phyloP scores from a whole-genome alignment of 768 basidiomycete species.

The Ramaria sp. region DNA sequence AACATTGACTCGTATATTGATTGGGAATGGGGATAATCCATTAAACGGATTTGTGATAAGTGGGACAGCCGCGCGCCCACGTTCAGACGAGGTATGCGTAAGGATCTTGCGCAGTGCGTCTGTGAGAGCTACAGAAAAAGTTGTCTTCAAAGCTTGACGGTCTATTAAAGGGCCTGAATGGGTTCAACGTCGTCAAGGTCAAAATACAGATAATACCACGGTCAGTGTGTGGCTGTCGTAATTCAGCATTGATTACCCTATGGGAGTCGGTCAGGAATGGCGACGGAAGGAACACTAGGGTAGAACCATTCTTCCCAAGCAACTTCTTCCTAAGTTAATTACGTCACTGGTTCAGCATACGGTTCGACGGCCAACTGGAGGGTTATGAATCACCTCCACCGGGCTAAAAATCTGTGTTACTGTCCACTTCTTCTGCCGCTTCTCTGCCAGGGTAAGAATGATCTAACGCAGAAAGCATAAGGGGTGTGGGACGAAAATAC shows the following conservation, averaged over 20 bases:
- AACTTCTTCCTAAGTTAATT: constrained; percentile 50
- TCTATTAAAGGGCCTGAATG: constrained; percentile 25
- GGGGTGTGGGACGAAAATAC: background rate
- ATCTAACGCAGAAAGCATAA: constrained; percentile 34
- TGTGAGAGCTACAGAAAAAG: constrained; percentile 50
- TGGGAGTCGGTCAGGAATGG: background rate
- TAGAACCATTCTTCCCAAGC: constrained; percentile 80
- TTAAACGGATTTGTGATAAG: constrained; percentile 59
- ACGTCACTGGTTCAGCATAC: background rate
- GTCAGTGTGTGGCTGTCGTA: constrained; percentile 60
- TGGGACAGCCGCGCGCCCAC: constrained; percentile 64
- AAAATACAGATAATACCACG: constrained; percentile 30
- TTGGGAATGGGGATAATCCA: constrained; percentile 74
- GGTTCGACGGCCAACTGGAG: background rate
- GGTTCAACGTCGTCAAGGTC: constrained; percentile 7
- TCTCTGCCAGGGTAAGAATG: constrained; percentile 65
- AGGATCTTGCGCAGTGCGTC: constrained; percentile 64
- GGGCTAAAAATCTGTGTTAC: constrained; percentile 6
- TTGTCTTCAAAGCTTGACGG: constrained; percentile 41
- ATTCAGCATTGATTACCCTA: constrained; percentile 74
- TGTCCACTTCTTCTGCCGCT: constrained; percentile 66
- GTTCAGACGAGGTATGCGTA: constrained; percentile 67
- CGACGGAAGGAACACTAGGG: background rate
- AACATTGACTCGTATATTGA: constrained; percentile 56
- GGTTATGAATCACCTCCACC: background rate